phyloP scores from a whole-genome alignment of 1,284 basidiomycete genomes.

The Moesziomyces sp. region DNA sequence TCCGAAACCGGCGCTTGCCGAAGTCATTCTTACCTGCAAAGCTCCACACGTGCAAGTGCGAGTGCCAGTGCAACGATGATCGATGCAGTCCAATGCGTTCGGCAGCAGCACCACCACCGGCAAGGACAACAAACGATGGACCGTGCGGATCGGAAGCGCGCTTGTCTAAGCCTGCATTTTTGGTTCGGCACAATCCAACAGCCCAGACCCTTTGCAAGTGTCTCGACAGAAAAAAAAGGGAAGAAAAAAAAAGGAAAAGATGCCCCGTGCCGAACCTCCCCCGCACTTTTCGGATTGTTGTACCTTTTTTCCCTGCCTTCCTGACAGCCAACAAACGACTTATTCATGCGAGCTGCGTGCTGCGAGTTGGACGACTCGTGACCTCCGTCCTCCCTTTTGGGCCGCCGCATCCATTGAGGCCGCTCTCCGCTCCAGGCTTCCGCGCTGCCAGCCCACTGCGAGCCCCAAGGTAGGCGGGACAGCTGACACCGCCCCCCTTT shows the following conservation, averaged over 20 bases:
- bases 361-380: slow-evolving; percentile 14
- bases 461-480: no score
- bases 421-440: not conserved
- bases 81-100: no score
- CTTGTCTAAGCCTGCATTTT: slow-evolving; percentile 12
- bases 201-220: not conserved
- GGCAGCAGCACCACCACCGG: no score
- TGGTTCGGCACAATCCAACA: not conserved
- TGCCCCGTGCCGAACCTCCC: not conserved
- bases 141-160: not conserved
- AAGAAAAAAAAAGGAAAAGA: not conserved
- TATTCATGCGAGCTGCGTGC: slow-evolving; percentile 6
- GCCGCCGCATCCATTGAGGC: not conserved
- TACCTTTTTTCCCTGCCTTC: not conserved
- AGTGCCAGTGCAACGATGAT: no score
- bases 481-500: no score
- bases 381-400: not conserved
- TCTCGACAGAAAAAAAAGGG: no score
- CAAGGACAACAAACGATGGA: no score
- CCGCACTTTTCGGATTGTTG: not conserved
- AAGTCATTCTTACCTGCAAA: no score
- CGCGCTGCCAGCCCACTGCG: not conserved
- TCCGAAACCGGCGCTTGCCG: no score
- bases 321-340: no score
- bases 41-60: no score